Base-by-base conservation (phyloP, 345 rosid genomes). In the Crucihimalaya himalaica region DNA sequence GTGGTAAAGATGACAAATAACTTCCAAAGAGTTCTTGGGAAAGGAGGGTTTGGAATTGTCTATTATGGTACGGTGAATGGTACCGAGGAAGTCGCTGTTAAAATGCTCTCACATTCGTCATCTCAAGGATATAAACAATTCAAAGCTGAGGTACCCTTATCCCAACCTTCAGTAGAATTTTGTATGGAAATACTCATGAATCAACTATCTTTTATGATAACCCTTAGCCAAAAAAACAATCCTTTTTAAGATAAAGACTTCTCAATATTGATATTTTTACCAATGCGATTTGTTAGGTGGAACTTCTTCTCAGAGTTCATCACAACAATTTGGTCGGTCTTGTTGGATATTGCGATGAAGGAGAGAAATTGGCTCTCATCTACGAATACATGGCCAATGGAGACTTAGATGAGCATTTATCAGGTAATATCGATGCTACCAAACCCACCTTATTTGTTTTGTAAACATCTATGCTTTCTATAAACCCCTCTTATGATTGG, bases 1-100 rank as follows among this genome's bases (percentile, higher is more conserved):
- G 66, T 85, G 7, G 13, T 31, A 5, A 64, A n/a, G 0, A 81
- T 87, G 8, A 87, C 89, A 11, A 63, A 76, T 15, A 79, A 85
- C 52, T 87, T 87, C 16, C 12, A 57, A 3, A 79, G 6, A 48
- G 57, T 76, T 18, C 72, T 80, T 32, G 89, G 91, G 16, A 71
- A 81, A 68, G 89, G 87, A 58, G 87, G 89, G 5, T 85, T 83
- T 40, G 92, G 92, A 68, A 75, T 68, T n/a, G 89, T 87, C 11
- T 83, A 82, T 53, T 67, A 58, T 57, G 91, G 87, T 3, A 16
- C 5, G 1, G 68, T 85, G n/a, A 50, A 71, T 7, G 66, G 31
- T 42, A 53, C 68, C 0, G 50, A 50, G 4, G 31, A 73, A 32
- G 77, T 79, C 0, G 84, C 83, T 0, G 82, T 81, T 0, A 81